Conservation (phyloP, 805 yeast species). For the Aciculoconidium aculeatum region DNA sequence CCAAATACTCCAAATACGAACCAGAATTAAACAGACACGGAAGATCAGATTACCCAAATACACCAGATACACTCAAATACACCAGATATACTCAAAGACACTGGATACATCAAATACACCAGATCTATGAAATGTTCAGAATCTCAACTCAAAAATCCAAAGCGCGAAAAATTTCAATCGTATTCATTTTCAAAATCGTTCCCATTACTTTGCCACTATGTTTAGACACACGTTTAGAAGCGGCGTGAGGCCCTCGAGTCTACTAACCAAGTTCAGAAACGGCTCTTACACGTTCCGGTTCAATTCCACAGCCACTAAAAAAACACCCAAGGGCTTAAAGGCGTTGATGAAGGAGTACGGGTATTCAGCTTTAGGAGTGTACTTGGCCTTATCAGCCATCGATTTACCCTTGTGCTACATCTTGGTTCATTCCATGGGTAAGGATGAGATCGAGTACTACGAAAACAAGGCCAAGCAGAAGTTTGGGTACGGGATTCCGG, state of each 20-base stretch:
- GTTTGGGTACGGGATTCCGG: slow-evolving; percentile 57
- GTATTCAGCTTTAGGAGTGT: slow-evolving; percentile 83
- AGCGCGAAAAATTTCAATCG: no score
- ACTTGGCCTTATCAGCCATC: slow-evolving; percentile 61
- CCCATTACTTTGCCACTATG: no score
- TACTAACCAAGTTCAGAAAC: neutral
- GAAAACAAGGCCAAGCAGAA: slow-evolving; percentile 55
- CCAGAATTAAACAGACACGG: no score
- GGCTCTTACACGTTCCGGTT: neutral
- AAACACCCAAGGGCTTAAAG: slow-evolving; percentile 45
- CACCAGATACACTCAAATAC: no score
- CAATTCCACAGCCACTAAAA: slow-evolving; percentile 5
- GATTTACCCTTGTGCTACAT: slow-evolving; percentile 83
- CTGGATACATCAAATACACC: no score
- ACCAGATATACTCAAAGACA: no score
- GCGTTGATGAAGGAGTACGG: slow-evolving; percentile 82
- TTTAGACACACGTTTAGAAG: neutral
- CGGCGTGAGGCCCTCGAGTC: neutral
- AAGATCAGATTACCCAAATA: no score
- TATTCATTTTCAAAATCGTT: no score
- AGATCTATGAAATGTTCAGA: no score
- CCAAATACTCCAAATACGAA: no score
- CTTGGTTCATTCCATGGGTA: slow-evolving; percentile 82
- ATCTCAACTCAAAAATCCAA: no score
- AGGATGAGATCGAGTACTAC: slow-evolving; percentile 65